Evolutionary conservation across 352 stramenopile genomes (phyloP).

Genomic region (Phytophthora pseudosyringae): DNA sequence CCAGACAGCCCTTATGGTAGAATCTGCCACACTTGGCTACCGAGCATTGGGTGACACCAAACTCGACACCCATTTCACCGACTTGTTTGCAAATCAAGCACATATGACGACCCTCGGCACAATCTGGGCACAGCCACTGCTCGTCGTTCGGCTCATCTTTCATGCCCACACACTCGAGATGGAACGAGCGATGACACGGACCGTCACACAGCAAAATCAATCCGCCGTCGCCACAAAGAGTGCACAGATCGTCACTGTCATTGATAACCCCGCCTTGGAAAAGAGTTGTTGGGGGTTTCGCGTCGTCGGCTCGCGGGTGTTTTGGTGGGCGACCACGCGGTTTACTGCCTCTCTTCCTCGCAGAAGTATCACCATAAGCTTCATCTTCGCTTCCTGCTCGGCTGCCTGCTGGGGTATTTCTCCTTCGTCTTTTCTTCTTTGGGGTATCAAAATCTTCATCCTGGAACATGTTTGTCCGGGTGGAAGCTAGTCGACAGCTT

Average conservation of each 20-base stretch:
- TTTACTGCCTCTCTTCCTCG: conserved; percentile 38
- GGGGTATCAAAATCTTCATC: conserved; percentile 44
- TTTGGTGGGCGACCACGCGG: conserved; percentile 44
- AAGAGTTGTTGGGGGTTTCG: conserved; percentile 17
- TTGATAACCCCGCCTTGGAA: conserved; percentile 76
- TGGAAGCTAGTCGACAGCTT: conserved; percentile 63
- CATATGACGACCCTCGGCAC: conserved; percentile 88
- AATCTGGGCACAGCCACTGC: conserved; percentile 93
- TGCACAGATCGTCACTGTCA: conserved; percentile 92
- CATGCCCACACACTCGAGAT: conserved; percentile 92
- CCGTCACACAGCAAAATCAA: conserved; percentile 93
- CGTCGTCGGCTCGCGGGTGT: conserved; percentile 30
- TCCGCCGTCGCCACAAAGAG: conserved; percentile 91
- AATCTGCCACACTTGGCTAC: conserved; percentile 93
- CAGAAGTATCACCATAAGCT: conserved; percentile 43
- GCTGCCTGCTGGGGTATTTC: conserved; percentile 38
- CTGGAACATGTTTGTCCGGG: conserved; percentile 39
- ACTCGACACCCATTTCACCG: conserved; percentile 89
- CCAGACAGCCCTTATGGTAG: conserved; percentile 92
- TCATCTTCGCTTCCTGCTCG: conserved; percentile 44
- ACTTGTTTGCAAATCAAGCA: conserved; percentile 93
- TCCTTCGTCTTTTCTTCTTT: conserved; percentile 55
- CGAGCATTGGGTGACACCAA: conserved; percentile 91
- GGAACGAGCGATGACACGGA: conserved; percentile 93
- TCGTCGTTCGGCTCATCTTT: conserved; percentile 82